Evolutionary conservation across 2,329 filamentous ascomycete genomes (phyloP), one percentile per base, ranked within the genome.

Genomic region (Monosporascus sp.): DNA sequence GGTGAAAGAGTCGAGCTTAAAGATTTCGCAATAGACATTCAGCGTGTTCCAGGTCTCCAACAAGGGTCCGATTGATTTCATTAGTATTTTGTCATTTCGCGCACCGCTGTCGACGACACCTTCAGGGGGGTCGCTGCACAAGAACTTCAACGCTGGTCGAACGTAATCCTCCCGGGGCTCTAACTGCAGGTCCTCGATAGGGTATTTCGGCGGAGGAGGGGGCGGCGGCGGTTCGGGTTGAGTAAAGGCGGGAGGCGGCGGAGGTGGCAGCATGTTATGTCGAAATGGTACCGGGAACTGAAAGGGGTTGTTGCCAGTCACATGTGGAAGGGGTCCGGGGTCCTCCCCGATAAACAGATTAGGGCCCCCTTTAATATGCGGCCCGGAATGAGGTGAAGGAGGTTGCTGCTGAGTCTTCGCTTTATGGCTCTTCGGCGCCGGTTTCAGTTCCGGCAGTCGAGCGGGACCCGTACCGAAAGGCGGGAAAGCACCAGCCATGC

Each of bases 1-100:
- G 0, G 93, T 97, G 66, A 99, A 99, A 0, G 93, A 97, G 69
- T 99, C 94, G 25, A 99, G 79, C 64, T 90, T 84, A 66, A 96
- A 96, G 18, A 97, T 87, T 64, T 96, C 90, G 65, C 91, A 96
- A 67, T 97, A 97, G n/a, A 99, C 93, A 64, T 97, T 99, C 37
- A 99, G 78, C 0, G 92, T 97, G 63, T 97, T 91, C 94, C 94
- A 99, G 0, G 89, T 90, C 71, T 97, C 93, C 24, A 99, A 73
- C 17, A 97, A 75, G 2, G 84, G 80, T 0, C 92, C 91, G n/a
- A 97, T 83, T 3, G 90, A 93, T 62, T 88, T 84, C 83, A 93
- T 94, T 20, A 85, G 74, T 51, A 97, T 84, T 39, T 85, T 82
- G 44, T 80, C 76, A 50, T 77, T 74, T 59, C 75, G 72, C 17